Evolutionary conservation across 768 basidiomycete species (phyloP).

Genomic region (Tylopilus felleus): DNA sequence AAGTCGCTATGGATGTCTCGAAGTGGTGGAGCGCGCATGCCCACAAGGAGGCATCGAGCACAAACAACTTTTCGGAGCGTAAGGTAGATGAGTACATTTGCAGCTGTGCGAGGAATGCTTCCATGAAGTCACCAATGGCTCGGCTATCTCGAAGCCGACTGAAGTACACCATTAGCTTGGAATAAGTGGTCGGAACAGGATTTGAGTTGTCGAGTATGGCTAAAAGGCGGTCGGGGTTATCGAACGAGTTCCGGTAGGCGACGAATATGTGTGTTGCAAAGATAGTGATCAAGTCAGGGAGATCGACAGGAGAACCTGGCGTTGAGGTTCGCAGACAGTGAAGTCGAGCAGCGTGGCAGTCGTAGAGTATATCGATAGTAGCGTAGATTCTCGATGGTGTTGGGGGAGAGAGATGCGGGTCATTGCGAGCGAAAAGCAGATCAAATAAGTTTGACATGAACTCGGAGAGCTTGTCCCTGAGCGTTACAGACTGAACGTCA

Average conservation of each 20-base stretch:
- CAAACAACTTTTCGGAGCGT: conserved; percentile 33
- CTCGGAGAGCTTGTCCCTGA: conserved; percentile 21
- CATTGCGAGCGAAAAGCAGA: conserved; percentile 11
- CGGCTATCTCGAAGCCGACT: conserved; percentile 12
- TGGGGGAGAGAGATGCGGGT: neutral
- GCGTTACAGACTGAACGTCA: neutral
- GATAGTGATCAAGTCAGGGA: conserved; percentile 24
- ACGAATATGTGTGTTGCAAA: conserved; percentile 22
- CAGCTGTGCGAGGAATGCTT: conserved; percentile 25
- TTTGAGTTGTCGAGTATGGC: conserved; percentile 24
- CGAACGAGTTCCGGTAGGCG: conserved; percentile 7
- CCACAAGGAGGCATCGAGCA: conserved; percentile 51
- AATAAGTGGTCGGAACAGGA: conserved; percentile 33
- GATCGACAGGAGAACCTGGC: conserved; percentile 9
- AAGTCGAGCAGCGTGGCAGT: conserved; percentile 19
- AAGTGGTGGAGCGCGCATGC: conserved; percentile 46
- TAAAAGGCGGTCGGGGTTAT: conserved; percentile 14
- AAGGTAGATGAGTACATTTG: conserved; percentile 31
- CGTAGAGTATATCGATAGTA: conserved; percentile 25
- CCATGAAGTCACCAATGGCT: conserved; percentile 11
- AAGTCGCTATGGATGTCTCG: conserved; percentile 32
- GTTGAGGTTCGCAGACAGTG: conserved; percentile 14
- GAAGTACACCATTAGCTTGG: conserved; percentile 25
- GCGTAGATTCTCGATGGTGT: conserved; percentile 10
- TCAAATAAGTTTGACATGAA: conserved; percentile 25